A percentile compares a stretch with the other conserved stretches of the same genome.
Conservation (phyloP, 176 grass and related monocot genomes). For the Oryza punctata region DNA sequence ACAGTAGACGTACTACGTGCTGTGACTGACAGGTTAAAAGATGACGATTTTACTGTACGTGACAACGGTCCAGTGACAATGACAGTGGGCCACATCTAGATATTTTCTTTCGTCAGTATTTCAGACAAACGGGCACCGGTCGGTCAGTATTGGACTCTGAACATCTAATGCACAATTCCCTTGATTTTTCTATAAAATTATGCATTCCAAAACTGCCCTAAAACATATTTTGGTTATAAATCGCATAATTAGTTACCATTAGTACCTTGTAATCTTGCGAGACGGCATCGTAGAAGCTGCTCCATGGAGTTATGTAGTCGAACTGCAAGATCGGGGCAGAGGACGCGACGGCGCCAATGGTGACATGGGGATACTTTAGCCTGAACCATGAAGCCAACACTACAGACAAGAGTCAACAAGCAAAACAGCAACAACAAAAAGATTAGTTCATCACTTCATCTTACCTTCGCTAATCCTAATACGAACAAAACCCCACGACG, state of each 20-base stretch:
- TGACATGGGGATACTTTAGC: constrained; percentile 90
- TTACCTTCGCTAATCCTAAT: background rate
- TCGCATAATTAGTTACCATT: background rate
- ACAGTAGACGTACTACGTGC: background rate
- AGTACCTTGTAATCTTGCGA: constrained; percentile 83
- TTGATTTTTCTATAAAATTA: background rate
- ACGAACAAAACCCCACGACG: background rate
- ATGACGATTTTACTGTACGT: background rate
- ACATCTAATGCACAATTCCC: no score
- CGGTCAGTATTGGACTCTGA: no score
- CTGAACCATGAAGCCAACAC: constrained; percentile 97
- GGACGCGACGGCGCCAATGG: constrained; percentile 82
- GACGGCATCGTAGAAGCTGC: constrained; percentile 81
- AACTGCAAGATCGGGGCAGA: constrained; percentile 94
- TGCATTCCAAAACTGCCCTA: background rate
- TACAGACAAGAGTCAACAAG: constrained; percentile 35
- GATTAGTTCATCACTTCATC: no score
- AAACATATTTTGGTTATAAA: background rate
- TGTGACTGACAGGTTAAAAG: background rate
- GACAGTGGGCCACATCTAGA: background rate
- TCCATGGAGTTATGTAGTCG: constrained; percentile 74
- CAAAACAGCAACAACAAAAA: constrained; percentile 8
- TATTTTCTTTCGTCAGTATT: background rate
- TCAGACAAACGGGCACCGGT: background rate
- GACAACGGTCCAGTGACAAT: background rate